These are phyloP conservation scores for Carex sylvatica DNA, from an alignment of 202 grass and related monocot genomes.

Conservation along the genomic window DNA sequence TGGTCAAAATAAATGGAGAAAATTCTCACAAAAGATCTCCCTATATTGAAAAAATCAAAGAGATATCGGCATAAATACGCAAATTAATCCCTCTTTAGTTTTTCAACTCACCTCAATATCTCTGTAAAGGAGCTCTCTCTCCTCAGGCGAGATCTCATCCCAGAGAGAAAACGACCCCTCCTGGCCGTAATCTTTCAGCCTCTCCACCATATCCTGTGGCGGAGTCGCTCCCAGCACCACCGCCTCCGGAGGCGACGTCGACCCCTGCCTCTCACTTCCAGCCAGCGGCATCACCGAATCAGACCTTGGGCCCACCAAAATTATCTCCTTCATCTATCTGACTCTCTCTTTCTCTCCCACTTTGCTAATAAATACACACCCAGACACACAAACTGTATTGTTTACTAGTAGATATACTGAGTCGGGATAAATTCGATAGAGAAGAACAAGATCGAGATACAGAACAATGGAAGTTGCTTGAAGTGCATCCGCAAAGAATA, in stretches of 20 bases:
- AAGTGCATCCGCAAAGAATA: not conserved
- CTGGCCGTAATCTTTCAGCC: constrained; percentile 98
- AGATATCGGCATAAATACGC: not conserved
- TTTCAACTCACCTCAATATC: constrained; percentile 73
- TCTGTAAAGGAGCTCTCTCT: constrained; percentile 73
- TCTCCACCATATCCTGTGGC: constrained; percentile 92
- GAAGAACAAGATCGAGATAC: constrained; percentile 12
- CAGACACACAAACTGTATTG: not conserved
- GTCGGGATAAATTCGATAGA: not conserved
- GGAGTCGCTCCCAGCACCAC: constrained; percentile 36
- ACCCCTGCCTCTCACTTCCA: constrained; percentile 41
- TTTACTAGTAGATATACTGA: not conserved
- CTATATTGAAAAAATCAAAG: not conserved
- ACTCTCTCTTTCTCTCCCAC: not conserved
- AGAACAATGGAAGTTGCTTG: constrained; percentile 2
- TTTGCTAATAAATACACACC: not conserved
- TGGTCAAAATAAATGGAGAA: not conserved
- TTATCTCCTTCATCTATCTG: constrained; percentile 58
- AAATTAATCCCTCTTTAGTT: not conserved
- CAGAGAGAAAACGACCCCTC: constrained; percentile 91
- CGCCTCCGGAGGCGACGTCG: constrained; percentile 16
- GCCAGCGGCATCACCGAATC: constrained; percentile 39
- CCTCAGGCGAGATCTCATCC: constrained; percentile 93
- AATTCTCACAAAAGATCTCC: not conserved
- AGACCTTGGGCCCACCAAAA: constrained; percentile 48